Conservation (phyloP, 257 asterid genomes). For the Nicotiana otophora region DNA sequence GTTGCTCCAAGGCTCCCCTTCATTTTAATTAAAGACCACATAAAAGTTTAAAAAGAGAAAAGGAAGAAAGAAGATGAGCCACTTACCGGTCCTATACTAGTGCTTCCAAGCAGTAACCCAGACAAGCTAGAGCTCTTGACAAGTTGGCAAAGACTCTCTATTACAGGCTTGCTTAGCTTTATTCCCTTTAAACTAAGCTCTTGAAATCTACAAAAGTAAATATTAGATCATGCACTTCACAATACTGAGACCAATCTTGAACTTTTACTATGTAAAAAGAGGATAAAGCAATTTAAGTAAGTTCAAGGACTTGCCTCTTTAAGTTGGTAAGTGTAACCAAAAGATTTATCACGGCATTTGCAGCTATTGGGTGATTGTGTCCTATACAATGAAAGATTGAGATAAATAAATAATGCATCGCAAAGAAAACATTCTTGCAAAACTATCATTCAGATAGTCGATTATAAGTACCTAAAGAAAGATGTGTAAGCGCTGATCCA, state of each 20-base stretch:
- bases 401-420: conserved; percentile 5
- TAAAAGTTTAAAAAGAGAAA: background rate
- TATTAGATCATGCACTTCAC: background rate
- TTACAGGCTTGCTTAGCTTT: conserved; percentile 72
- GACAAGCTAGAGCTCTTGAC: conserved; percentile 60
- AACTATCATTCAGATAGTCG: background rate
- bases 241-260: background rate
- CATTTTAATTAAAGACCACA: background rate
- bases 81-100: conserved; percentile 78
- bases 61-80: background rate
- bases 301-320: conserved; percentile 35
- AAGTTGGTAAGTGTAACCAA: conserved; percentile 58
- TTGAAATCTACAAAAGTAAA: conserved; percentile 51
- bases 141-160: conserved; percentile 70
- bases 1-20: background rate
- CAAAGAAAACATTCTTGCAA: conserved; percentile 10
- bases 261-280: background rate
- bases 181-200: conserved; percentile 75
- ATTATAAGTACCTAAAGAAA: conserved; percentile 54
- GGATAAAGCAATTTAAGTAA: background rate
- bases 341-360: conserved; percentile 52
- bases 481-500: conserved; percentile 63
- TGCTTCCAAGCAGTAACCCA: conserved; percentile 70
- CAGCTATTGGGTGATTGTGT: conserved; percentile 62
- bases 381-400: conserved; percentile 44